Conservation (phyloP, 345 rosid genomes). For the Anacardium occidentale region DNA sequence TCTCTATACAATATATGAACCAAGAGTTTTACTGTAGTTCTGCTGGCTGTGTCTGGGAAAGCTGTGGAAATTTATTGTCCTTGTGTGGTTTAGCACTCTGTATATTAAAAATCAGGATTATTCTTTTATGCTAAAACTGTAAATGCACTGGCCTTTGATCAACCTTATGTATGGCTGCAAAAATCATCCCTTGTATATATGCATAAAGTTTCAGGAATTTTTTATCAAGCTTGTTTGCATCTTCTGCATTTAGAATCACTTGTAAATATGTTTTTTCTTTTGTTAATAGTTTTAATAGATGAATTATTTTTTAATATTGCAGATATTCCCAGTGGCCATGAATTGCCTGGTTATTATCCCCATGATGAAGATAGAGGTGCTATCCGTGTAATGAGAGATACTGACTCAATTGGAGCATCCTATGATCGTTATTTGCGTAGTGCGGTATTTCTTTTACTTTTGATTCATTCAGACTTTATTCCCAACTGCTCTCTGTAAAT, state of each 20-base stretch:
- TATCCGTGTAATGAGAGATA: slow-evolving; percentile 42
- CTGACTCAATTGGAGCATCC: slow-evolving; percentile 57
- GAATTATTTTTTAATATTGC: slow-evolving; percentile 26
- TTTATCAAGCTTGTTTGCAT: background rate
- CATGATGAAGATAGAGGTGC: slow-evolving; percentile 53
- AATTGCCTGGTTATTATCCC: slow-evolving; percentile 40
- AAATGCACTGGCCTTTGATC: background rate
- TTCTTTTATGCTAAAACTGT: background rate
- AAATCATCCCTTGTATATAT: background rate
- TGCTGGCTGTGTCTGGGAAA: background rate
- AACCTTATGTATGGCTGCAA: background rate
- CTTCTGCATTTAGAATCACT: too few species aligned
- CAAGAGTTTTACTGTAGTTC: background rate
- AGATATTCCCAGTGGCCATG: slow-evolving; percentile 46
- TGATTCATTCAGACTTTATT: background rate
- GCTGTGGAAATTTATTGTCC: background rate
- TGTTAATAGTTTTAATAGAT: slow-evolving; percentile 13
- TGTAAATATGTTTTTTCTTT: background rate
- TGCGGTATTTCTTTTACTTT: slow-evolving; percentile 33
- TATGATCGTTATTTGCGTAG: slow-evolving; percentile 59
- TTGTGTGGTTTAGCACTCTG: background rate
- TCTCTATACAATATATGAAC: background rate
- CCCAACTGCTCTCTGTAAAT: background rate
- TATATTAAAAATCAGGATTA: background rate
- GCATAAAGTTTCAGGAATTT: background rate